Conservation (phyloP, 164 flowering plant species). For the Vitis vinifera region DNA sequence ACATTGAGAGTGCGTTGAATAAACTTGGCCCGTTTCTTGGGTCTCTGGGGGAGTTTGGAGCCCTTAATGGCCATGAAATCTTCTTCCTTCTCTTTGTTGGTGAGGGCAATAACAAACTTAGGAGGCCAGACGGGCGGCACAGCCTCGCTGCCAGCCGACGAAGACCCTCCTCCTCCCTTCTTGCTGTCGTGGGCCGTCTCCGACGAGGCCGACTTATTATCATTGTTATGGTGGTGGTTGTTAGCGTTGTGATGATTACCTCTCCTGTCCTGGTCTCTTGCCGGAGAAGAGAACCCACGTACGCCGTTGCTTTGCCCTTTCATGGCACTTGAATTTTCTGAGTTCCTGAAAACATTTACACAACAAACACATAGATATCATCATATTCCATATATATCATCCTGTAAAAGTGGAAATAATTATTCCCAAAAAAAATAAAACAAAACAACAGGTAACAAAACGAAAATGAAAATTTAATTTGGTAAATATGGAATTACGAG, state of each 20-base stretch:
- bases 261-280: slow-evolving; percentile 36
- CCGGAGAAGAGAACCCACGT: slow-evolving; percentile 30
- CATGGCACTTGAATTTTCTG: slow-evolving; percentile 55
- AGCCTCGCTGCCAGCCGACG: slow-evolving; percentile 68
- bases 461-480: not conserved
- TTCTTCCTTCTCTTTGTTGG: slow-evolving; percentile 92
- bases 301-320: slow-evolving; percentile 60
- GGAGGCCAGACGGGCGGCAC: slow-evolving; percentile 76
- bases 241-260: slow-evolving; percentile 20
- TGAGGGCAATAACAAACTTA: slow-evolving; percentile 72
- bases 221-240: slow-evolving; percentile 16
- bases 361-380: slow-evolving; percentile 6
- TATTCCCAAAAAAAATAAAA: not conserved
- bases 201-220: slow-evolving; percentile 49
- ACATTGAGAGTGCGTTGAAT: slow-evolving; percentile 89
- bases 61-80: slow-evolving; percentile 92
- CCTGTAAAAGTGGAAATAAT: not conserved
- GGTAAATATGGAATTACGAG: slow-evolving; percentile 23
- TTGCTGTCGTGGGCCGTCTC: slow-evolving; percentile 63
- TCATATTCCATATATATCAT: not conserved
- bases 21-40: slow-evolving; percentile 87
- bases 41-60: slow-evolving; percentile 88
- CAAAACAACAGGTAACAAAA: not conserved
- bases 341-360: slow-evolving; percentile 37
- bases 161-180: slow-evolving; percentile 60